Evolutionary conservation across 257 asterid genomes (phyloP).

Genomic region (Avicennia marina): DNA sequence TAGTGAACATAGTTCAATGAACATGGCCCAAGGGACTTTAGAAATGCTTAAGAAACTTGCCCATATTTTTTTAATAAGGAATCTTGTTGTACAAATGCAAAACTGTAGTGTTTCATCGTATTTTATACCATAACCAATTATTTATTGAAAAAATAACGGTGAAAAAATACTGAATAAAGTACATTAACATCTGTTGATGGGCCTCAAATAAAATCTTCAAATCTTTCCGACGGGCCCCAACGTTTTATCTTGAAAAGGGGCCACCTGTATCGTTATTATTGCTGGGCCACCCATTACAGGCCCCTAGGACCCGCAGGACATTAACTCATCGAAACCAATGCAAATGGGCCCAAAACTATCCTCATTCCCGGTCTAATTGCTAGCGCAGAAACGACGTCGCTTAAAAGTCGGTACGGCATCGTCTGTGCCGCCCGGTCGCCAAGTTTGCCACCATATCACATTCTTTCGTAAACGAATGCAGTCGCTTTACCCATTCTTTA

Average conservation of each 20-base stretch:
- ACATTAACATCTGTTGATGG: not conserved
- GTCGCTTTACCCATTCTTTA: conserved; percentile 32
- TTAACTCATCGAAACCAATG: conserved; percentile 1
- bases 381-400: not conserved
- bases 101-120: too few species aligned
- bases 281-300: conserved; percentile 15
- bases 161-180: not conserved
- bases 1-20: too few species aligned
- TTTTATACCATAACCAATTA: too few species aligned
- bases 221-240: conserved; percentile 8
- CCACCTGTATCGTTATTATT: not conserved
- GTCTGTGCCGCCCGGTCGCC: conserved; percentile 19
- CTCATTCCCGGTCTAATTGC: not conserved
- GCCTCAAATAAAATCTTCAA: not conserved
- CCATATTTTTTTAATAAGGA: too few species aligned
- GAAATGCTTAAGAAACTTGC: too few species aligned
- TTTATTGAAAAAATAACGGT: too few species aligned
- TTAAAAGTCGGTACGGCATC: conserved; percentile 15
- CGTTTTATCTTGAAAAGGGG: not conserved
- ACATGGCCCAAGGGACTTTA: too few species aligned
- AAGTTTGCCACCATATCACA: too few species aligned
- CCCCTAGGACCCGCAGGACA: not conserved
- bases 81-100: too few species aligned
- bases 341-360: conserved; percentile 21
- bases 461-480: too few species aligned